Evolutionary conservation across 2,329 filamentous ascomycete genomes (phyloP).

Genomic region (Penicillium hordei): DNA sequence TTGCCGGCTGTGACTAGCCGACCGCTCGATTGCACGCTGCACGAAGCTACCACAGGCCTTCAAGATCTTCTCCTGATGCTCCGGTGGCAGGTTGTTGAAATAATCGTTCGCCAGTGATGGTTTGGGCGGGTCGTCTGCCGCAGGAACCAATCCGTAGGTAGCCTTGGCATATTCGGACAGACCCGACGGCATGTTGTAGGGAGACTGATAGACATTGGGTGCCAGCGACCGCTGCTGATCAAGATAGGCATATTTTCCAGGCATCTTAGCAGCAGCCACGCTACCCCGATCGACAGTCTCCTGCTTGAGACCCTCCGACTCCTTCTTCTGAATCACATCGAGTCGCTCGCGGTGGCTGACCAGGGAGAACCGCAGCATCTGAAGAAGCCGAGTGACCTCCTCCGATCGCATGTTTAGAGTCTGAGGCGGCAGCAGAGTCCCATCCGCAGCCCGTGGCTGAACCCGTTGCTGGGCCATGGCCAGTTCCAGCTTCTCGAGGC

Average conservation of each 20-base stretch:
- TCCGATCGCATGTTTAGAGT: slow-evolving; percentile 46
- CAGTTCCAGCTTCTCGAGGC: slow-evolving; percentile 45
- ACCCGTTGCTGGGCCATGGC: slow-evolving; percentile 47
- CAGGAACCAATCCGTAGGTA: slow-evolving; percentile 39
- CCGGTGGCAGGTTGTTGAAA: slow-evolving; percentile 41
- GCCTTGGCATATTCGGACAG: slow-evolving; percentile 44
- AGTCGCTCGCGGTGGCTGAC: slow-evolving; percentile 42
- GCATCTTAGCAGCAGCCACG: slow-evolving; percentile 33
- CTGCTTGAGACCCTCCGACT: slow-evolving; percentile 35
- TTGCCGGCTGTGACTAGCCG: slow-evolving; percentile 39
- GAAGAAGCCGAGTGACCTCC: slow-evolving; percentile 43
- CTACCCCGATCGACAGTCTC: slow-evolving; percentile 35
- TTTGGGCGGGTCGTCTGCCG: slow-evolving; percentile 37
- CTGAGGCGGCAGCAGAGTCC: slow-evolving; percentile 39
- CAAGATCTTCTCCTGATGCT: slow-evolving; percentile 45
- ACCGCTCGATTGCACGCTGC: slow-evolving; percentile 40
- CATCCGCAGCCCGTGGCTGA: slow-evolving; percentile 40
- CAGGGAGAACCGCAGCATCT: slow-evolving; percentile 47
- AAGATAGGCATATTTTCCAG: slow-evolving; percentile 42
- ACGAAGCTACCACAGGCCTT: slow-evolving; percentile 45
- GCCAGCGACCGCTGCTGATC: slow-evolving; percentile 41
- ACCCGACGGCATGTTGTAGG: slow-evolving; percentile 46
- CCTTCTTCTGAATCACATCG: slow-evolving; percentile 41
- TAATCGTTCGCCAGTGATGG: slow-evolving; percentile 44
- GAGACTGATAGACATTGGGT: slow-evolving; percentile 44